Evolutionary conservation across 164 flowering plant species (phyloP), one percentile per base, ranked within the genome.

Genomic region (Liquidambar formosana): DNA sequence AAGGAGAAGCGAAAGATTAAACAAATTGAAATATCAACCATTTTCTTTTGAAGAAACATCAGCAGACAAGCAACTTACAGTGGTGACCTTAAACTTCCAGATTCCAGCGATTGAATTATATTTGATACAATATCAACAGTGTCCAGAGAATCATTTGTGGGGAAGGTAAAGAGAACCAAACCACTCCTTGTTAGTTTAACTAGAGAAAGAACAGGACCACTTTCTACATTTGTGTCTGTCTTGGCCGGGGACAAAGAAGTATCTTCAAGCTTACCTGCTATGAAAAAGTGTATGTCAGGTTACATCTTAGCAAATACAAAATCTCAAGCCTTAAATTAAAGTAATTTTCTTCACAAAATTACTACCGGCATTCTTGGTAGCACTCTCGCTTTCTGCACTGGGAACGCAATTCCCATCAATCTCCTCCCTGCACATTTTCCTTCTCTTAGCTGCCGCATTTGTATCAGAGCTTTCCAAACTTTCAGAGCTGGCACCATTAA

Each of bases 131-230:
- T 78, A 65, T 75, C 67, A 53, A 80, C 80, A 65, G 89, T 82
- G 68, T 84, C 81, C 13, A 61, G 46, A 43, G 75, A 72, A 43
- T 11, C 69, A 62, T 81, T 76, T 21, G 19, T 68, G 8, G 83
- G 82, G 64, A 89, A 83, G 27, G 83, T 82, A 71, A 93, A 79
- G 64, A 93, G 91, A 82, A 93, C 79, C 77, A 91, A 74, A 10
- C 98, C 98, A 72, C 93, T 93, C 76, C 85, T 83, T 45, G 89
- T 89, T 61, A 93, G 81, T 89, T 91, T 93, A 44, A 93, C 96
- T 25, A 93, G 77, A 21, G 95, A 89, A 75, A 93, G 88, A 65
- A 41, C 51, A 61, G n/a, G 44, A 65, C 54, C 63, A 25, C 25
- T 63, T 18, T 73, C 80, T 33, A 25, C 65, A 73, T 57, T 53